These are phyloP conservation scores for Fusarium longipes DNA, from an alignment of 2,329 filamentous ascomycete species.

Conservation along the genomic window DNA sequence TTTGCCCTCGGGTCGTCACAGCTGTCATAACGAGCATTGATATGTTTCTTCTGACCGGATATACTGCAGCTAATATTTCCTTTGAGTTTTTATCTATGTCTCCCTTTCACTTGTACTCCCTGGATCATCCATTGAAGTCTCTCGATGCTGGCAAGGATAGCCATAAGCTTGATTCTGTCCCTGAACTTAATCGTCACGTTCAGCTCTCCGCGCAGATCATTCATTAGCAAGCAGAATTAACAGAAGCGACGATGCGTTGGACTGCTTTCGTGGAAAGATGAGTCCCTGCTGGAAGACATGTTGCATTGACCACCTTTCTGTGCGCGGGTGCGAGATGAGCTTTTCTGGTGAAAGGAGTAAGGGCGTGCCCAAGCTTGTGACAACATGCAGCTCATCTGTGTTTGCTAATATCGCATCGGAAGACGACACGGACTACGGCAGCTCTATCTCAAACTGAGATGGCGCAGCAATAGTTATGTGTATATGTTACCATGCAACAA, in stretches of 20 bases:
- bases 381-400: neutral
- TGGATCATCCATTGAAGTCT: neutral
- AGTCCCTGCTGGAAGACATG: conserved; percentile 57
- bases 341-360: conserved; percentile 1
- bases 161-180: no score
- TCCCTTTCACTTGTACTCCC: no score
- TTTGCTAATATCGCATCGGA: conserved; percentile 2
- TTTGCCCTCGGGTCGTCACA: neutral
- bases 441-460: conserved; percentile 21
- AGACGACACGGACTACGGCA: neutral
- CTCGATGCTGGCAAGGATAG: neutral
- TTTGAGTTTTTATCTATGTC: no score
- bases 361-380: neutral
- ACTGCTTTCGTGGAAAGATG: conserved; percentile 57
- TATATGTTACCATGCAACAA: conserved; percentile 54
- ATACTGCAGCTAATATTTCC: neutral
- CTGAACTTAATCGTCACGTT: neutral
- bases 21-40: neutral
- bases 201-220: neutral
- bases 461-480: conserved; percentile 42
- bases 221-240: neutral
- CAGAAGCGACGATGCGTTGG: conserved; percentile 10
- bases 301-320: conserved; percentile 58
- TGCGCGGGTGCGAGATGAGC: conserved; percentile 53
- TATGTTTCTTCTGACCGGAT: neutral